phyloP scores from a whole-genome alignment of 768 basidiomycete species.

The Mycena indigotica region DNA sequence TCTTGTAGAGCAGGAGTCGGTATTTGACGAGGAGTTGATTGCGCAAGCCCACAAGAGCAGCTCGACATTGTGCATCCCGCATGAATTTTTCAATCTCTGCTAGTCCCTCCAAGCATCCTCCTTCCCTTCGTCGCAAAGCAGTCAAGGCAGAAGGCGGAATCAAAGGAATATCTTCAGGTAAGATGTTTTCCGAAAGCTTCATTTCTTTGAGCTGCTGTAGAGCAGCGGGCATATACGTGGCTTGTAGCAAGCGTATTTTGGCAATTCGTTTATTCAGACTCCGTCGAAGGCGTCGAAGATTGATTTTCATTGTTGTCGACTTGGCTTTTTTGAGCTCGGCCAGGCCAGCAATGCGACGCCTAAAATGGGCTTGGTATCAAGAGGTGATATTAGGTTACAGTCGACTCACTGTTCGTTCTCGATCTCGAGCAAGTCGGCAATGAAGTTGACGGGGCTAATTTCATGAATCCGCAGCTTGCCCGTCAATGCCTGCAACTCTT shows the following conservation, averaged over 20 bases:
- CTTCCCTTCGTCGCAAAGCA: neutral
- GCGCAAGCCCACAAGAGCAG: conserved; percentile 2
- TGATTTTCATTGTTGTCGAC: no score
- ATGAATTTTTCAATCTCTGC: neutral
- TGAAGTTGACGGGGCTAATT: conserved; percentile 2
- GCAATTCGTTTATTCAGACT: neutral
- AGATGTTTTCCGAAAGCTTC: neutral
- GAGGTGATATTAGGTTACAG: neutral
- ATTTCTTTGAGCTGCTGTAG: neutral
- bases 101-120: neutral
- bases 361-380: no score
- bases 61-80: conserved; percentile 14
- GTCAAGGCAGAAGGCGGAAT: conserved; percentile 3
- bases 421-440: neutral
- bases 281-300: neutral
- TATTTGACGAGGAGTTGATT: no score
- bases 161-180: conserved; percentile 1
- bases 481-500: neutral
- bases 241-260: conserved; percentile 4
- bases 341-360: conserved; percentile 7
- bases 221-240: neutral
- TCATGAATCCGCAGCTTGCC: neutral
- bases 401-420: conserved; percentile 11
- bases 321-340: no score
- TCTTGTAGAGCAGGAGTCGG: no score